Evolutionary conservation across 2,329 filamentous ascomycete genomes (phyloP), one percentile per base, ranked within the genome.

Genomic region (Beauveria pseudobassiana): DNA sequence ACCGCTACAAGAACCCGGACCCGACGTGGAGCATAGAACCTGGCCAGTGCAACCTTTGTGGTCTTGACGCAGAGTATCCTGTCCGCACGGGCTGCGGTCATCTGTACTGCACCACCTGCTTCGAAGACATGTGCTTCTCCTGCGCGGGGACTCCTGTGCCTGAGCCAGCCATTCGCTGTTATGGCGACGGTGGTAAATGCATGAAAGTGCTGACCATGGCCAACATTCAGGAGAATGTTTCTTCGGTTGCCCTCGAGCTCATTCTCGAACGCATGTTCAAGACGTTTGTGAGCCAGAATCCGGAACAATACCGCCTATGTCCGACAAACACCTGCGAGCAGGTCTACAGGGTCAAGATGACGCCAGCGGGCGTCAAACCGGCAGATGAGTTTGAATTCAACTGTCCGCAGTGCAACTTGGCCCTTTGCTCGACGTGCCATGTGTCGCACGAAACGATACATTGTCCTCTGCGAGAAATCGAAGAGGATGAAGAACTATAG

Each of bases 51-150:
- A 16, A n/a, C 14, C 46, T 62, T 2, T 62, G 60, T 26, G 34
- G 53, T 5, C 24, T 42, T 24, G n/a, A 30, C 26, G 53, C 53
- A 2, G 60, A 62, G 18, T 14, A 58, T 18, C 24, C 60, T 5
- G 48, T 57, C 26, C 8, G 26, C 14, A 62, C 60, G 12, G n/a
- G n/a, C n/a, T 62, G 60, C 48, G 24, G 26, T 4, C 60, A 62
- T 28, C 20, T 58, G 26, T 62, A 45, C 42, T 62, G 60, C 40
- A 46, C 24, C 12, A 8, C 12, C 22, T 62, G 60, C 53, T 62
- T 58, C 20, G 53, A 62, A 18, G 53, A 45, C 60, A 58, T 62
- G 60, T 62, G 60, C n/a, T 48, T 62, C n/a, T 62, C 48, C 2
- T 52, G 46, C 24, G 52, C 60, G 14, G 38, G 30, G 12, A 57